These are phyloP conservation scores for Mycena haematopus DNA, from an alignment of 768 basidiomycete species.

Conservation along the genomic window DNA sequence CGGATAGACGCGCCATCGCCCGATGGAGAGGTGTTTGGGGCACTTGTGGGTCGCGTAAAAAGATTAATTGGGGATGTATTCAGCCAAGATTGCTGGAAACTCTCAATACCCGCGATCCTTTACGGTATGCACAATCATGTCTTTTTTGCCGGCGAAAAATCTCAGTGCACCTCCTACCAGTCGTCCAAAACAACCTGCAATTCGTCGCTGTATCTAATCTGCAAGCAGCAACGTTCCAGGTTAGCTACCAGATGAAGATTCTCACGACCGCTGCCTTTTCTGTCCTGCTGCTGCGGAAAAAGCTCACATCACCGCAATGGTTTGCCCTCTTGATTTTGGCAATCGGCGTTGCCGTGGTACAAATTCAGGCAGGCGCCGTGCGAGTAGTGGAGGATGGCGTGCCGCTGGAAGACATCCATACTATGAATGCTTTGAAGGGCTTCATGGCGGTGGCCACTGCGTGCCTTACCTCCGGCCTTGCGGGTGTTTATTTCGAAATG, in stretches of 20 bases:
- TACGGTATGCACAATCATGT: constrained; percentile 60
- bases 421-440: constrained; percentile 84
- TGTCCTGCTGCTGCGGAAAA: constrained; percentile 79
- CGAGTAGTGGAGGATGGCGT: constrained; percentile 31
- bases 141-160: not conserved
- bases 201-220: constrained; percentile 94
- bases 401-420: constrained; percentile 43
- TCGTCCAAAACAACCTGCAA: constrained; percentile 95
- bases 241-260: constrained; percentile 97
- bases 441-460: constrained; percentile 90
- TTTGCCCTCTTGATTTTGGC: constrained; percentile 84
- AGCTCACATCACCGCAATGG: constrained; percentile 81
- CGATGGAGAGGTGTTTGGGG: constrained; percentile 38
- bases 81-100: constrained; percentile 94
- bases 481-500: constrained; percentile 99
- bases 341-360: constrained; percentile 88
- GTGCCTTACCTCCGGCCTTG: constrained; percentile 94
- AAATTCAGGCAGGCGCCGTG: constrained; percentile 66
- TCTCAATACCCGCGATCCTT: constrained; percentile 95
- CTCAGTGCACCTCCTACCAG: constrained; percentile 40
- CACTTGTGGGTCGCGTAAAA: constrained; percentile 53
- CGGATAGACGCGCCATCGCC: constrained; percentile 51
- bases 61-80: constrained; percentile 74
- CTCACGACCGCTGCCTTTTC: constrained; percentile 92
- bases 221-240: constrained; percentile 95